A percentile compares a stretch with the other conserved stretches of the same genome.
Conservation (phyloP, 495 filamentous ascomycete species). For the Penicillium psychrofluorescens region DNA sequence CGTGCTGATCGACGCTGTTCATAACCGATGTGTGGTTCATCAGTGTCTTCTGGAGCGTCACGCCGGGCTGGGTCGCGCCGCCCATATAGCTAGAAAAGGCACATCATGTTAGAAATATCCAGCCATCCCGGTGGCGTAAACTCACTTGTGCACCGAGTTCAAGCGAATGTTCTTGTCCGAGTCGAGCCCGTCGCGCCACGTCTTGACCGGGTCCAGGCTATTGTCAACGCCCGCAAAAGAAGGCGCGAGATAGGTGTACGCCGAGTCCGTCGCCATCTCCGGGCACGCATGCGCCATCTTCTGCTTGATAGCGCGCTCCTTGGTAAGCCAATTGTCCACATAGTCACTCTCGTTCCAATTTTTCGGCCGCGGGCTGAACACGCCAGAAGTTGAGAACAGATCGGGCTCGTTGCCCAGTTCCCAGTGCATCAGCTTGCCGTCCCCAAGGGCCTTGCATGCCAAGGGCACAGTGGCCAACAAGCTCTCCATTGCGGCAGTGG, state of each 20-base stretch:
- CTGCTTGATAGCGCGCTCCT: constrained; percentile 40
- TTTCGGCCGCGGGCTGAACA: constrained; percentile 44
- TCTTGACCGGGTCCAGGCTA: constrained; percentile 40
- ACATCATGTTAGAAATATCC: not conserved
- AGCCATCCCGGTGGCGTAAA: constrained; percentile 1
- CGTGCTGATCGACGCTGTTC: constrained; percentile 38
- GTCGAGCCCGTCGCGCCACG: constrained; percentile 48
- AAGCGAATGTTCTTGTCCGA: constrained; percentile 41
- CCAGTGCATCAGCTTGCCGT: constrained; percentile 47
- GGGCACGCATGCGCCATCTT: constrained; percentile 46
- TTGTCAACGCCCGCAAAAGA: constrained; percentile 52
- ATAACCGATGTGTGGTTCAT: constrained; percentile 59
- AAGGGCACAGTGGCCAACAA: constrained; percentile 48
- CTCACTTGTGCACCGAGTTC: constrained; percentile 60
- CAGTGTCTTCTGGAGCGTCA: constrained; percentile 56
- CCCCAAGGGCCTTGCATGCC: constrained; percentile 51
- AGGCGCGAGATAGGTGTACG: constrained; percentile 51
- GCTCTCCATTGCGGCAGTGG: constrained; percentile 27
- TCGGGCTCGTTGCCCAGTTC: constrained; percentile 66
- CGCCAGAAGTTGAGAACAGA: constrained; percentile 47
- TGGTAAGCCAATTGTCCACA: constrained; percentile 55
- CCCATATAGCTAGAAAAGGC: constrained; percentile 49
- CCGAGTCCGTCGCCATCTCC: constrained; percentile 29
- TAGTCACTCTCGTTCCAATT: constrained; percentile 52
- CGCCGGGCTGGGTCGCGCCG: constrained; percentile 52